A percentile compares a stretch with the other conserved stretches of the same genome.
phyloP scores from a whole-genome alignment of 371 early-diverging fungal species.

The Choanephora cucurbitarum region DNA sequence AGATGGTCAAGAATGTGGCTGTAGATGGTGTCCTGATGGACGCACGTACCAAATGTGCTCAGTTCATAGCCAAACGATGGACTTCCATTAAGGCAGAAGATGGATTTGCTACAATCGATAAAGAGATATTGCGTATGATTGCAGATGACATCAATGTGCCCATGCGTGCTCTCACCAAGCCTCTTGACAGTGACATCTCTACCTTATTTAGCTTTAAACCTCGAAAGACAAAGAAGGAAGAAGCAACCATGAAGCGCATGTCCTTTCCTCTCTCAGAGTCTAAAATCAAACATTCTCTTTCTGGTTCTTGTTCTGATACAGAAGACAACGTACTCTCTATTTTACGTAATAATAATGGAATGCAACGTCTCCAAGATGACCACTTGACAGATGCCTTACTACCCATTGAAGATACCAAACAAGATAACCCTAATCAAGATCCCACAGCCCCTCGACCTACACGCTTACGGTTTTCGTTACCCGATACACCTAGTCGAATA shows the following conservation, averaged over 20 bases:
- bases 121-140: constrained; percentile 33
- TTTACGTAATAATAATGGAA: neutral
- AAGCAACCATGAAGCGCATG: neutral
- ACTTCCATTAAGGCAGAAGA: constrained; percentile 34
- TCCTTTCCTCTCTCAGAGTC: neutral
- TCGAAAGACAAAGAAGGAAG: constrained; percentile 3
- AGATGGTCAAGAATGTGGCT: constrained; percentile 42
- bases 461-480: constrained; percentile 19
- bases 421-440: neutral
- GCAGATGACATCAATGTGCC: constrained; percentile 50
- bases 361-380: neutral
- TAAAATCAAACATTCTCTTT: neutral
- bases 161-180: constrained; percentile 33
- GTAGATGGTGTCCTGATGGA: constrained; percentile 41
- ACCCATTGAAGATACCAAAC: constrained; percentile 5
- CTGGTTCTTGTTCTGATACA: constrained; percentile 8
- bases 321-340: constrained; percentile 10
- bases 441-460: constrained; percentile 8
- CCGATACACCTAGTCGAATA: constrained; percentile 17
- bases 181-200: constrained; percentile 27
- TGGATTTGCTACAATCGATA: constrained; percentile 42
- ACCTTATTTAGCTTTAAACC: constrained; percentile 29
- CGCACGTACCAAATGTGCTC: constrained; percentile 31
- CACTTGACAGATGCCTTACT: constrained; percentile 20
- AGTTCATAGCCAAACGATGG: constrained; percentile 43